phyloP scores from a whole-genome alignment of 306 rosid species.

The Gillenia trifoliata region DNA sequence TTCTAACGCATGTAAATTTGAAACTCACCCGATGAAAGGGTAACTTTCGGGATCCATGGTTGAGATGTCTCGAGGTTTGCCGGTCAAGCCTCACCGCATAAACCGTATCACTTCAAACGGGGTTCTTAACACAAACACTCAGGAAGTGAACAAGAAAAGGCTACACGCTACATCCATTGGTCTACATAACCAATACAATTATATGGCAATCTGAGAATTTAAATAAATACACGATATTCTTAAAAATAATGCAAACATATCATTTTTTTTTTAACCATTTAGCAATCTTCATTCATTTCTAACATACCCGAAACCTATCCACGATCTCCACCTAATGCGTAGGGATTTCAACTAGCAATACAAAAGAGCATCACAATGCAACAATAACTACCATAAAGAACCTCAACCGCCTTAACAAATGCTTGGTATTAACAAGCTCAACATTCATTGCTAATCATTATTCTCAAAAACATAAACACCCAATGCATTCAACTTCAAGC shows the following conservation, averaged over 20 bases:
- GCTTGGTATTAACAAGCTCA: background rate
- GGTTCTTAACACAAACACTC: background rate
- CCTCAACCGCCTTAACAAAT: background rate
- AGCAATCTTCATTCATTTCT: background rate
- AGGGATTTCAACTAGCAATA: background rate
- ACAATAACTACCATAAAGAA: constrained; percentile 14
- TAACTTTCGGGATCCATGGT: too few relatives aligned
- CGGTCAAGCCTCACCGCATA: too few relatives aligned
- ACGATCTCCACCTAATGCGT: background rate
- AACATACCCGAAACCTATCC: background rate
- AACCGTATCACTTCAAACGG: constrained; percentile 7
- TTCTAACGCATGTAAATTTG: too few relatives aligned
- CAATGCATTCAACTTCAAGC: background rate
- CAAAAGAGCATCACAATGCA: background rate
- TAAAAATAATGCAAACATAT: background rate
- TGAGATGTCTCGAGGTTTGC: too few relatives aligned
- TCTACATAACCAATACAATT: background rate
- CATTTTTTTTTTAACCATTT: background rate
- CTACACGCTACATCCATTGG: background rate
- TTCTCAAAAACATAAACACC: background rate
- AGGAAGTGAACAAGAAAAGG: background rate
- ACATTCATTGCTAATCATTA: constrained; percentile 4
- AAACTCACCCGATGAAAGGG: too few relatives aligned
- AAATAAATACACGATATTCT: background rate
- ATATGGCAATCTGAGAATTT: background rate